Evolutionary conservation across 495 filamentous ascomycete species (phyloP), one percentile per base, ranked within the genome.

Genomic region (Penicillium parvum): DNA sequence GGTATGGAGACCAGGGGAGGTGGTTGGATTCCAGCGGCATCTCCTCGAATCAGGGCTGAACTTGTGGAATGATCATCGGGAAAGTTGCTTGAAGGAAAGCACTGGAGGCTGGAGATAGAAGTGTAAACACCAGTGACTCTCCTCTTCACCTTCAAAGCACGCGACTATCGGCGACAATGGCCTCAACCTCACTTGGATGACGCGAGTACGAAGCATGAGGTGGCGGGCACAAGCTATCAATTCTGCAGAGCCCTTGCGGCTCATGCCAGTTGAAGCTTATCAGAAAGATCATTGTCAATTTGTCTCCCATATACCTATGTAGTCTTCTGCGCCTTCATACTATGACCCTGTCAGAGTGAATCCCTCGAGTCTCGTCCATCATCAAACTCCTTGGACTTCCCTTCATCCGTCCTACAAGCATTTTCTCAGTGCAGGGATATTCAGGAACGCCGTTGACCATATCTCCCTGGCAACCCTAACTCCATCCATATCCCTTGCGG

Each of bases 401-500:
- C 10, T 35, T 9, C 5, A 14, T 32, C 4, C 6, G 3, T 5
- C 9, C 3, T 34, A 18, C 21, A 26, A 32, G 15, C 11, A 40
- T 8, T 15, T 15, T 8, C 19, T 19, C 17, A 43, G 43, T 32
- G 22, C 25, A 48, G 50, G 53, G 47, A 25, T 15, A 30, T 14
- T 39, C 42, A 34, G 45, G 49, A 22, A 55, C 42, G 57, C 37
- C 14, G 20, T 10, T 27, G 22, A 4, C 11, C 23, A 55, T 58
- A 44, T 34, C 54, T 25, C n/a, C n/a, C 27, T 41, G n/a, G 45
- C 45, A 58, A 55, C 48, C 50, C 36, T 54, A 10, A 17, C 10
- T n/a, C n/a, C n/a, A n/a, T n/a, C n/a, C n/a, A n/a, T 23, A 45
- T 35, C 57, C 57, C 57, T 57, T 60, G 50, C 57, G 28, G 28